Evolutionary conservation across 2,329 filamentous ascomycete genomes (phyloP), one percentile per base, ranked within the genome.

Genomic region (Cladosporium sp.): DNA sequence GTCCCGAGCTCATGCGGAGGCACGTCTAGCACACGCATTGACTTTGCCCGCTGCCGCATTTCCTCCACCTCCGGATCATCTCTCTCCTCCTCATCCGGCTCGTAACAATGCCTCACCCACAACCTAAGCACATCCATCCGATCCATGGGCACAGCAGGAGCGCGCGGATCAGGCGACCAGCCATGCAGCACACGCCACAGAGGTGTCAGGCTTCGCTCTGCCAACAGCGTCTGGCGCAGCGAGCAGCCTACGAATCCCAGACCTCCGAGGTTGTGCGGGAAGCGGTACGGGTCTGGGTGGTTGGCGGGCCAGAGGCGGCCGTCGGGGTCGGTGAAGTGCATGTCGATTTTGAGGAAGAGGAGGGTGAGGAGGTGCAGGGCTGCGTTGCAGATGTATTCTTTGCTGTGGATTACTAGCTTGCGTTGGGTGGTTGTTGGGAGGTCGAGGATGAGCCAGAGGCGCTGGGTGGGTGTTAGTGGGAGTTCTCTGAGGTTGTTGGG

Each of bases 401-500:
- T 46, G 62, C 80, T 80, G 25, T 71, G 71, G 4, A 88, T 64
- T 5, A 84, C 69, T 1, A 70, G 70, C 5, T 74, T 66, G 1
- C 88, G 80, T 12, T 77, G 70, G 0, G 55, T 59, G 43, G 75
- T 84, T 12, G 79, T 81, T 0, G 78, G 70, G 3, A 84, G 69
- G 59, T 90, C 86, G 72, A 89, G 81, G 29, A 87, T 61, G 45
- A 86, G 75, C 88, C 88, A 93, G 15, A 88, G 71, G 61, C 86
- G 86, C 59, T 80, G 74, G 8, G 53, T 18, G 6, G 7, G 22
- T 2, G 38, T 53, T 39, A 86, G 67, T 1, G 75, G 73, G 9
- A 59, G n/a, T 38, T 20, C n/a, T n/a, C n/a, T n/a, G n/a, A n/a
- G n/a, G n/a, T n/a, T n/a, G n/a, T n/a, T n/a, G n/a, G n/a, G 16